Base-by-base conservation (phyloP, 495 filamentous ascomycete species). In the Podospora appendiculata region DNA sequence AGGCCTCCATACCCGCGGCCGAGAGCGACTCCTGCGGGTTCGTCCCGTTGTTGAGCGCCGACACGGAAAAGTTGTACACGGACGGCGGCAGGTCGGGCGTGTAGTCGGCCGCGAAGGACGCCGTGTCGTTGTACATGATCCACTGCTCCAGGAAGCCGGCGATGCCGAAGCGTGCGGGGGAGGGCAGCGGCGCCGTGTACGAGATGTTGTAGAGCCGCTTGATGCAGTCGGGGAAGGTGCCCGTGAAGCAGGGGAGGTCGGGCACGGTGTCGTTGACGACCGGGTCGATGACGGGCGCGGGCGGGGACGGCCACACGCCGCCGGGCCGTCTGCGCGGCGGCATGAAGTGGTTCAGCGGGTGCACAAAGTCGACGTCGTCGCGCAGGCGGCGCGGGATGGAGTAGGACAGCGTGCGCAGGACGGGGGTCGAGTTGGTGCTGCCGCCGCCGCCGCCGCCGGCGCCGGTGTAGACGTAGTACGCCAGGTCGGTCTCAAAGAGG, bases 61-160 rank as follows among this genome's bases (percentile, higher is more conserved):
- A 73, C 9, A 83, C 76, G 0, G 75, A 73, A 71, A 90, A 91
- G 54, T 84, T 86, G 43, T 75, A 70, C 11, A 47, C 39, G 1
- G 55, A 17, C 70, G 55, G 53, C 3, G 64, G 56, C 5, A 77
- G 69, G 47, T 73, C 68, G 0, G 83, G 82, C 3, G 73, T 68
- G 57, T 77, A 82, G 33, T 58, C 58, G 12, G 62, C 25, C 41
- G 84, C 60, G 60, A 88, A 88, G 13, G 58, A 32, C 2, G 69
- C 48, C 3, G 86, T 73, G 57, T 88, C 85, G 19, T 61, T 55
- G 46, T 81, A 75, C 25, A 79, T 78, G 51, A 82, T 83, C 58
- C 77, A 84, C 57, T 89, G 77, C 40, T 85, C 79, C 1, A 88
- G 65, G 57, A 80, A 93, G 1, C 86, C 85, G 35, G 79, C 84